A percentile compares a stretch with the other conserved stretches of the same genome.
Conservation (phyloP, 805 yeast species). For the Candida manassasensis region DNA sequence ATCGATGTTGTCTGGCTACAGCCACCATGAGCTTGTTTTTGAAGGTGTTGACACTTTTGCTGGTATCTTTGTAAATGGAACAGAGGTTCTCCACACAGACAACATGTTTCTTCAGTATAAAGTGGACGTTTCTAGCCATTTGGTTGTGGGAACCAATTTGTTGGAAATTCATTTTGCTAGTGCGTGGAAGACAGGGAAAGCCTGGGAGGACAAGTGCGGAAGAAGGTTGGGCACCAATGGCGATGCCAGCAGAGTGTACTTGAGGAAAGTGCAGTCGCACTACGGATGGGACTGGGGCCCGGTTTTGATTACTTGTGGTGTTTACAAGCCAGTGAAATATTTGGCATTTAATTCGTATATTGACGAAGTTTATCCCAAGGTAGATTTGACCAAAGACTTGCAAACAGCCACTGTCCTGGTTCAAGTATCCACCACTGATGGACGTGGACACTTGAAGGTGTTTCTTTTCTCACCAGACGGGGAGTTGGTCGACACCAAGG, state of each 20-base stretch:
- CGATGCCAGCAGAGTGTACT: slow-evolving; percentile 38
- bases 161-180: slow-evolving; percentile 34
- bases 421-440: neutral
- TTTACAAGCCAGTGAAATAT: slow-evolving; percentile 33
- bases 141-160: slow-evolving; percentile 20
- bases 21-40: slow-evolving; percentile 26
- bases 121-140: slow-evolving; percentile 19
- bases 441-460: slow-evolving; percentile 3
- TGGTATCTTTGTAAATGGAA: slow-evolving; percentile 37
- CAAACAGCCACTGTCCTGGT: slow-evolving; percentile 12
- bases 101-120: slow-evolving; percentile 41
- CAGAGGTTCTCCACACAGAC: slow-evolving; percentile 27
- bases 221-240: slow-evolving; percentile 35
- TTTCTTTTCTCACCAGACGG: slow-evolving; percentile 14
- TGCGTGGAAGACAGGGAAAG: slow-evolving; percentile 30
- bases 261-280: slow-evolving; percentile 50
- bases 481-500: slow-evolving; percentile 1
- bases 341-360: slow-evolving; percentile 14
- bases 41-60: slow-evolving; percentile 44
- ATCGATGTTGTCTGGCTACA: slow-evolving; percentile 9
- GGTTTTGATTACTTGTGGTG: slow-evolving; percentile 40
- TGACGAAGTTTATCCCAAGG: slow-evolving; percentile 14
- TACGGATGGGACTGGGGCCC: slow-evolving; percentile 62
- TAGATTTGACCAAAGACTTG: slow-evolving; percentile 6
- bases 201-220: slow-evolving; percentile 27